A percentile compares a stretch with the other conserved stretches of the same genome.
Evolutionary conservation across 192 early-diverging fungal genomes (phyloP).

Genomic region (Rhizoclosmatium globosum): DNA sequence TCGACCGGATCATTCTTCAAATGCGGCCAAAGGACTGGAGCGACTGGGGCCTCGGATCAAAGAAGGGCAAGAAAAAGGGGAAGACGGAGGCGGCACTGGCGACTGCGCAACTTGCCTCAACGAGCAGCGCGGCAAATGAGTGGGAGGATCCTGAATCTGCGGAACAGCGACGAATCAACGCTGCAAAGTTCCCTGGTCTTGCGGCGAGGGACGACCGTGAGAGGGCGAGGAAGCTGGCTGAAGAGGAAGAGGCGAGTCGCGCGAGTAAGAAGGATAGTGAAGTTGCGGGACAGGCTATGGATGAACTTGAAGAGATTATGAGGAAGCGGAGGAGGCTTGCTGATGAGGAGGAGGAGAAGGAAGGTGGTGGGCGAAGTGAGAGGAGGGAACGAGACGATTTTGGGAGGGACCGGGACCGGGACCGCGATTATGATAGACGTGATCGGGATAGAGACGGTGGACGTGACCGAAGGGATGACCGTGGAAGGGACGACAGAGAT

Average conservation of each 20-base stretch:
- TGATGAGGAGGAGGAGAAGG: slow-evolving; percentile 36
- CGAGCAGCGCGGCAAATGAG: background rate
- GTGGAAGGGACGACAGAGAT: slow-evolving; percentile 8
- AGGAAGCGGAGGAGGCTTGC: slow-evolving; percentile 33
- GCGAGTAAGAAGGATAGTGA: slow-evolving; percentile 55
- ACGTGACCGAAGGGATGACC: slow-evolving; percentile 15
- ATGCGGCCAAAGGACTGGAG: slow-evolving; percentile 61
- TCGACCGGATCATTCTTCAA: slow-evolving; percentile 89
- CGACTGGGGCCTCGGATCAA: slow-evolving; percentile 17
- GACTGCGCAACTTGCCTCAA: slow-evolving; percentile 38
- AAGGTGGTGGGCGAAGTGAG: slow-evolving; percentile 13
- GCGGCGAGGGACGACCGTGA: slow-evolving; percentile 57
- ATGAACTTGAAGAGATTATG: slow-evolving; percentile 65
- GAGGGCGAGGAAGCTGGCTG: slow-evolving; percentile 39
- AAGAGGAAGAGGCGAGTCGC: background rate
- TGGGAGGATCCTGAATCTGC: slow-evolving; percentile 47
- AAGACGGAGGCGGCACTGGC: slow-evolving; percentile 44
- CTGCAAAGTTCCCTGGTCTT: slow-evolving; percentile 79
- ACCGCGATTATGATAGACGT: slow-evolving; percentile 21
- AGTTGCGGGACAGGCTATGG: slow-evolving; percentile 43
- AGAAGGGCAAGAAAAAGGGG: slow-evolving; percentile 36
- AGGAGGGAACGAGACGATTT: too few relatives aligned
- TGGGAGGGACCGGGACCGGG: slow-evolving; percentile 25
- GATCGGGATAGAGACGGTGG: slow-evolving; percentile 26
- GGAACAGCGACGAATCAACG: slow-evolving; percentile 42